Percentiles rank a stretch among this genome's conserved stretches.
Conservation (phyloP, 257 asterid species). For the Cruciata laevipes region DNA sequence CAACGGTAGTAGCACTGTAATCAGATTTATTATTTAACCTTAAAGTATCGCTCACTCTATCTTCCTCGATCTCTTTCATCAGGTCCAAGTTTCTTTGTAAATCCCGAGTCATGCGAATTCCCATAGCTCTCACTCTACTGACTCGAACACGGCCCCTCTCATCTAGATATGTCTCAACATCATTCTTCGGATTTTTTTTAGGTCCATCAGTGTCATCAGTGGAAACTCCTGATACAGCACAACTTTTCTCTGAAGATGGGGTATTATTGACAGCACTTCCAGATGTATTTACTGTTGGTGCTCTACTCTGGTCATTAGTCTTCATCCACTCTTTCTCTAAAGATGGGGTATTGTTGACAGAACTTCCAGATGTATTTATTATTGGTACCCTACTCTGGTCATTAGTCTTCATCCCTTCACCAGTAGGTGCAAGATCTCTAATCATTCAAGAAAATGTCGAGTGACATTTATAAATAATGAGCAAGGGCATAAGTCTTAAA, state of each 20-base stretch:
- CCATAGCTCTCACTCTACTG: constrained; percentile 85
- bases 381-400: constrained; percentile 35
- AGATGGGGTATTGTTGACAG: constrained; percentile 22
- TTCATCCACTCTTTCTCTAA: constrained; percentile 16
- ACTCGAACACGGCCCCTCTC: constrained; percentile 81
- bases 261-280: constrained; percentile 21
- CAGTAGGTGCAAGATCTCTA: constrained; percentile 73
- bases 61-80: constrained; percentile 77
- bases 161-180: constrained; percentile 78
- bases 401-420: constrained; percentile 36
- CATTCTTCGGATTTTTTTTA: constrained; percentile 42
- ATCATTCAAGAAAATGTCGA: constrained; percentile 19
- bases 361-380: constrained; percentile 21
- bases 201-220: constrained; percentile 42
- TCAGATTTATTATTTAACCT: constrained; percentile 17
- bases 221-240: constrained; percentile 31
- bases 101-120: constrained; percentile 95
- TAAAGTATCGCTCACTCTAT: constrained; percentile 22
- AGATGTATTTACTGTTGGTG: constrained; percentile 27
- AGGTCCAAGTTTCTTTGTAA: constrained; percentile 87
- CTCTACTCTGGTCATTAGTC: constrained; percentile 32
- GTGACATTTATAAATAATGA: constrained; percentile 1
- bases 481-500: constrained; percentile 14
- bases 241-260: constrained; percentile 26
- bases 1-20: constrained; percentile 23